A percentile compares a stretch with the other conserved stretches of the same genome.
Conservation (phyloP, 1,284 basidiomycete species). For the Coniophora puteana region DNA sequence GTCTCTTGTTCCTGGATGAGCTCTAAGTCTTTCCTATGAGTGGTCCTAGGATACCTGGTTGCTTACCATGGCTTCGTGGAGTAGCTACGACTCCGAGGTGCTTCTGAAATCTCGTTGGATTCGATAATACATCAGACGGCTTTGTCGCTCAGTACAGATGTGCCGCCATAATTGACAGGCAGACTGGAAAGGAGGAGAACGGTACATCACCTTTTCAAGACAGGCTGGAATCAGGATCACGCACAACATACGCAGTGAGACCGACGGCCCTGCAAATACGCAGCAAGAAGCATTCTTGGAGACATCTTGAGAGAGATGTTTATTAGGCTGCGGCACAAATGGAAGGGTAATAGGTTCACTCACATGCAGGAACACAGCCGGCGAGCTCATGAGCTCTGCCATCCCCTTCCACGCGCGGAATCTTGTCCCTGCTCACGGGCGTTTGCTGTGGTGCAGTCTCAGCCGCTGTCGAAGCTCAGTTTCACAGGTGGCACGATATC, state of each 20-base stretch:
- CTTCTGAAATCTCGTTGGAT: slow-evolving; percentile 99
- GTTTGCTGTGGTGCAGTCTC: slow-evolving; percentile 79
- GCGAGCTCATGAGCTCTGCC: slow-evolving; percentile 58
- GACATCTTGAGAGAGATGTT: slow-evolving; percentile 72
- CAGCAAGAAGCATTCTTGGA: slow-evolving; percentile 98
- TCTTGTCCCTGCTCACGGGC: slow-evolving; percentile 66
- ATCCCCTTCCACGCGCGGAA: slow-evolving; percentile 82
- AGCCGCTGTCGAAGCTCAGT: slow-evolving; percentile 72
- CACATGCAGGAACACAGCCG: slow-evolving; percentile 74
- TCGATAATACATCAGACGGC: slow-evolving; percentile 99
- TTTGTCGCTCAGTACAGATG: slow-evolving; percentile 94
- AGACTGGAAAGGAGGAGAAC: background rate
- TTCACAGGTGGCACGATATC: slow-evolving; percentile 95
- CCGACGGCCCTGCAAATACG: slow-evolving; percentile 96
- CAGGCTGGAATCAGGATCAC: slow-evolving; percentile 96
- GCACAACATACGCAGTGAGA: slow-evolving; percentile 96
- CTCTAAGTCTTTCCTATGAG: background rate
- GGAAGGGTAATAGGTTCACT: slow-evolving; percentile 16
- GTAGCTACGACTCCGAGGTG: slow-evolving; percentile 91
- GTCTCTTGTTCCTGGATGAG: slow-evolving; percentile 93
- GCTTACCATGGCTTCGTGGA: slow-evolving; percentile 98
- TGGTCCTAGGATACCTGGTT: background rate
- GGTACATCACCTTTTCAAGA: slow-evolving; percentile 80
- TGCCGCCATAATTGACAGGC: slow-evolving; percentile 59
- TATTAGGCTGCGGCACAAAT: slow-evolving; percentile 6